phyloP scores from a whole-genome alignment of 352 stramenopile genomes.

The Phytophthora fragariaefolia region DNA sequence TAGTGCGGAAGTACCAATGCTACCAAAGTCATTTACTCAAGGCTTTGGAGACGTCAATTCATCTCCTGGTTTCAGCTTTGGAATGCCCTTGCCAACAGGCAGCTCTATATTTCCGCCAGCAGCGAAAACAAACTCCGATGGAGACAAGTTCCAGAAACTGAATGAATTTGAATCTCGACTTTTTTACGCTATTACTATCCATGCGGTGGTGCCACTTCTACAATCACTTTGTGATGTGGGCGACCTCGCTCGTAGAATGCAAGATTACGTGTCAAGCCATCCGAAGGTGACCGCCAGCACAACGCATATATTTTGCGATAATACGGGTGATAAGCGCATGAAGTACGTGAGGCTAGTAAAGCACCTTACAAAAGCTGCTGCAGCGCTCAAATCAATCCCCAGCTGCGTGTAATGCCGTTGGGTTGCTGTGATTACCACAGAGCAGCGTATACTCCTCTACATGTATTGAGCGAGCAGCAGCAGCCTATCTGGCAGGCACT shows the following conservation, averaged over 20 bases:
- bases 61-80: neutral
- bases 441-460: no score
- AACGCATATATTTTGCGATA: conserved; percentile 34
- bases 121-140: neutral
- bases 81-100: neutral
- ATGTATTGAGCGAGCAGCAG: no score
- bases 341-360: conserved; percentile 17
- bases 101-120: neutral
- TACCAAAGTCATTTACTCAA: neutral
- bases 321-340: conserved; percentile 14
- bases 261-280: conserved; percentile 30
- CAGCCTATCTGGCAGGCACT: no score
- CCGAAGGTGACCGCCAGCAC: conserved; percentile 14
- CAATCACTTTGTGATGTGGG: conserved; percentile 24
- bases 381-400: conserved; percentile 11
- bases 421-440: conserved; percentile 4
- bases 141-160: conserved; percentile 7
- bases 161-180: conserved; percentile 32
- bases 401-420: neutral
- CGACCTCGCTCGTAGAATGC: conserved; percentile 30
- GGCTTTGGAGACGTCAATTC: neutral
- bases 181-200: conserved; percentile 28
- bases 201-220: conserved; percentile 33
- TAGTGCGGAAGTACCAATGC: conserved; percentile 18
- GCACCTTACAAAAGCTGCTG: conserved; percentile 15